phyloP scores from a whole-genome alignment of 306 rosid genomes.

The Vigna reflexopilosa region DNA sequence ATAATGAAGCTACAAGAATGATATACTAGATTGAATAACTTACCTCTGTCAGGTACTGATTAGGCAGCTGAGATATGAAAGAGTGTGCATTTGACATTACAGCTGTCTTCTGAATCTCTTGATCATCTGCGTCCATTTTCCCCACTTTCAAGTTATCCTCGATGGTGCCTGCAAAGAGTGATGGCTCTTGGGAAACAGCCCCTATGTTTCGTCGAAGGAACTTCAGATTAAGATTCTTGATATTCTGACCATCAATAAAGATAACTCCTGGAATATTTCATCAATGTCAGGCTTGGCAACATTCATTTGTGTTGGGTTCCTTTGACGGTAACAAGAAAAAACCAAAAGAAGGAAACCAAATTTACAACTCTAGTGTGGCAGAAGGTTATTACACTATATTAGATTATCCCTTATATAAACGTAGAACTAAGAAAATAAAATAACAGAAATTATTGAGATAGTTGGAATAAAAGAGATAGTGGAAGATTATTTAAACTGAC shows the following conservation, averaged over 20 bases:
- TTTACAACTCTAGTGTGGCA: too few relatives aligned
- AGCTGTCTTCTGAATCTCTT: slow-evolving; percentile 66
- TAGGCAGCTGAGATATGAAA: slow-evolving; percentile 80
- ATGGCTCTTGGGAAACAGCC: slow-evolving; percentile 84
- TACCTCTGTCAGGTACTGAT: slow-evolving; percentile 81
- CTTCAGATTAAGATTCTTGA: slow-evolving; percentile 77
- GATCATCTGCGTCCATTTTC: slow-evolving; percentile 72
- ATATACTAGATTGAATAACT: slow-evolving; percentile 38
- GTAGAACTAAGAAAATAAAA: too few relatives aligned
- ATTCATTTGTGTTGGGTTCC: background rate
- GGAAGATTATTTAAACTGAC: slow-evolving; percentile 40
- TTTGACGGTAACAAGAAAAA: too few relatives aligned
- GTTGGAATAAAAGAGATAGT: background rate
- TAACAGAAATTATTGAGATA: too few relatives aligned
- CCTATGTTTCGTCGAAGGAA: slow-evolving; percentile 77
- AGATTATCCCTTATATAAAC: too few relatives aligned
- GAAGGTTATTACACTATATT: too few relatives aligned
- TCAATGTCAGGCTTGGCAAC: slow-evolving; percentile 33
- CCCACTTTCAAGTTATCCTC: slow-evolving; percentile 80
- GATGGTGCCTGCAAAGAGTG: slow-evolving; percentile 77
- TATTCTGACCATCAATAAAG: slow-evolving; percentile 66
- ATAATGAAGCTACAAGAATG: background rate
- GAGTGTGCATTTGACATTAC: slow-evolving; percentile 80
- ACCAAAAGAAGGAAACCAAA: too few relatives aligned
- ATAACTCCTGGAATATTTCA: slow-evolving; percentile 62